Percentiles rank a stretch among this genome's conserved stretches.
These are phyloP conservation scores for Saxophila tyrrhenica DNA, from an alignment of 495 filamentous ascomycete genomes.

Conservation along the genomic window DNA sequence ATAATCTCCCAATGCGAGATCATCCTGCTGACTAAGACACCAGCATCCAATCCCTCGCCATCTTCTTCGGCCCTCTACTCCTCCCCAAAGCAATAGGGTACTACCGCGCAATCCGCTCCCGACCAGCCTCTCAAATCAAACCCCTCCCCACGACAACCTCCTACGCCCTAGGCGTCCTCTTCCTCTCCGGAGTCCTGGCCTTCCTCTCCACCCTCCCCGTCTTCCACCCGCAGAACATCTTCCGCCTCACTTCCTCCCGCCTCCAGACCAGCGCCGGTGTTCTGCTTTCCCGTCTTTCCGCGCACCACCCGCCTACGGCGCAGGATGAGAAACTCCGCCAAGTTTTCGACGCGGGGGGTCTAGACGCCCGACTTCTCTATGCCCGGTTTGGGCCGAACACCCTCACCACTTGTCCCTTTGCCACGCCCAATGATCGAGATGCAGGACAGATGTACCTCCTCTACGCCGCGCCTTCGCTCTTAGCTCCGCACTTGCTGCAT, in stretches of 20 bases:
- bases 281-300: slow-evolving; percentile 66
- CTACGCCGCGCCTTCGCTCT: slow-evolving; percentile 65
- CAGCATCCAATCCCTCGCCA: slow-evolving; percentile 40
- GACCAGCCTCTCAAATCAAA: slow-evolving; percentile 40
- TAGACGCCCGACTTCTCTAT: slow-evolving; percentile 68
- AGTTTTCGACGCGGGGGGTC: slow-evolving; percentile 35
- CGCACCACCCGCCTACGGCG: slow-evolving; percentile 51
- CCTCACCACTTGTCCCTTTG: slow-evolving; percentile 67
- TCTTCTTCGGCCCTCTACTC: slow-evolving; percentile 79
- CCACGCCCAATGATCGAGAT: slow-evolving; percentile 56
- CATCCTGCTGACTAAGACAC: background rate
- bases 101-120: slow-evolving; percentile 49
- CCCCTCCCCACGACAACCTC: slow-evolving; percentile 49
- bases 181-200: slow-evolving; percentile 58
- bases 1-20: background rate
- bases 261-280: slow-evolving; percentile 75
- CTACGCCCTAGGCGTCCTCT: slow-evolving; percentile 56
- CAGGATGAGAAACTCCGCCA: slow-evolving; percentile 37
- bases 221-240: slow-evolving; percentile 72
- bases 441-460: slow-evolving; percentile 50
- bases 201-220: slow-evolving; percentile 60
- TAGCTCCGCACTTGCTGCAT: slow-evolving; percentile 69
- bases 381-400: slow-evolving; percentile 66
- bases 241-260: slow-evolving; percentile 63
- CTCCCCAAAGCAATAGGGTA: slow-evolving; percentile 59